Base-by-base conservation (phyloP, 2,329 filamentous ascomycete genomes). In the Monilinia polystroma region DNA sequence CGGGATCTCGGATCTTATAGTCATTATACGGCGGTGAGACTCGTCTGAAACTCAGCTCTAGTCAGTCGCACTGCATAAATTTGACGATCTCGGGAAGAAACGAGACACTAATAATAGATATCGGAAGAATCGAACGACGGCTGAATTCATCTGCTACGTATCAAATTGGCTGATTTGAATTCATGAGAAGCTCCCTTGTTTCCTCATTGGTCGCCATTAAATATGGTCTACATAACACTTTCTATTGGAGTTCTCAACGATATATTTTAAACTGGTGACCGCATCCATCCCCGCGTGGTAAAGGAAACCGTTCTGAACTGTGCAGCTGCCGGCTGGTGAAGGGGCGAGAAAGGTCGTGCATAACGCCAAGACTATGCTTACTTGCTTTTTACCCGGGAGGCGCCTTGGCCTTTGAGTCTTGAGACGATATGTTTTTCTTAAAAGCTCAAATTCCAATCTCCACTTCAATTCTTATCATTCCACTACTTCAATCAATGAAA, bases 11-110 rank as follows among this genome's bases (percentile, higher is more conserved):
- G 58, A 51, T 51, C n/a, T 45, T 51, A 38, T 51, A 12, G 16
- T n/a, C n/a, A 38, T 38, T 62, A 51, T 38, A 32, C 51, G 51
- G 45, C 32, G 45, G 20, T 51, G 45, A 38, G 58, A 62, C 20
- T 51, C 45, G 58, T 60, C 58, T 29, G 45, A 51, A 60, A 60
- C 58, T 51, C 45, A 60, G 45, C 29, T 60, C 29, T 51, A 51
- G 20, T 35, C 45, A n/a, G 45, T 60, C n/a, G 20, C 58, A 60
- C 41, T 58, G 41, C 26, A 59, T 26, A 49, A n/a, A 47, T 51
- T 51, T 51, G 58, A 38, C 32, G n/a, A 51, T 60, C 57, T 38
- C 45, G 58, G 45, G 45, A 51, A 14, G 45, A 60, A 60, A 23
- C 45, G n/a, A 60, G 29, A 60, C 20, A 12, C 58, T 62, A 62